Base-by-base conservation (phyloP, 164 flowering plant genomes). In the Berberis thunbergii region DNA sequence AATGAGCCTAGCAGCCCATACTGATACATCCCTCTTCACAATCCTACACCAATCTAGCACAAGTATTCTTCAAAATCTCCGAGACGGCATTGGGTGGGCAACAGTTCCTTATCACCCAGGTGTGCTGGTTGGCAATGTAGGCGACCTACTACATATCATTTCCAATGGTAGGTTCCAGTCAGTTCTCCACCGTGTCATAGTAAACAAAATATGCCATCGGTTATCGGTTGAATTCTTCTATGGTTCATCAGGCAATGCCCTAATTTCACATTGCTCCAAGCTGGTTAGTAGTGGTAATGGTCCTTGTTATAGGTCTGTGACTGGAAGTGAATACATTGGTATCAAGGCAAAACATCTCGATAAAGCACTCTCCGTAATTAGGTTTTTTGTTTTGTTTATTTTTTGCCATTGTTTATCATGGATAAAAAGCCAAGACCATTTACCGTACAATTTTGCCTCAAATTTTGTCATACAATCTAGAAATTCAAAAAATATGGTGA, bases 1-100 rank as follows among this genome's bases (percentile, higher is more conserved):
- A 73, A 94, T 94, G 97, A 96, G 98, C 11, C 76, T 94, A 1
- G 96, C 93, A 0, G 81, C 94, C 7, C 98, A 94, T 73, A 94
- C 98, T 0, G 98, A 94, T 72, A 85, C 98, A 0, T 79, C 91
- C 69, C 78, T 91, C 43, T 75, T 94, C 67, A 91, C 98, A 12
- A 76, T 94, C 65, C 86, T 94, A 43, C 76, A 88, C 84, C 98
- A 94, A 67, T 82, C 74, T 78, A 78, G 61, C 73, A 84, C 77
- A 1, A 83, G 80, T 43, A 97, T 97, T n/a, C 71, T 94, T 10
- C 96, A 94, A 57, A 88, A 86, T 41, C 72, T 65, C 3, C 65
- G 65, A 42, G 90, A 84, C 13, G 86, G 78, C 2, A 7, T 44
- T 43, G 76, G 84, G 41, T 94, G 98, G 98, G 76, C 86, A 61